Base-by-base conservation (phyloP, 495 filamentous ascomycete species). In the Xylaria intraflava region DNA sequence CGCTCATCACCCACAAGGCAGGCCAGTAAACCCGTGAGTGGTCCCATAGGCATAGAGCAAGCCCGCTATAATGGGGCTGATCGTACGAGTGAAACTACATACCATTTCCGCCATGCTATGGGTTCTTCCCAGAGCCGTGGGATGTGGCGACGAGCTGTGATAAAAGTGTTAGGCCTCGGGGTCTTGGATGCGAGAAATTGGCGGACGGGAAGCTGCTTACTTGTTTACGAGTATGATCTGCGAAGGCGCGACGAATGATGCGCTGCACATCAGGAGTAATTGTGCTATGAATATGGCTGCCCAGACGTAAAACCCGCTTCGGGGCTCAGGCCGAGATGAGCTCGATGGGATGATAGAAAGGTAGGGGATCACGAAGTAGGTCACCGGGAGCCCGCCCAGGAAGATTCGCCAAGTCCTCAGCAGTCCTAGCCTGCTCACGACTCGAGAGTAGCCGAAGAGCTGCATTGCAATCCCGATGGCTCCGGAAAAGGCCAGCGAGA, bases 141-240 rank as follows among this genome's bases (percentile, higher is more conserved):
- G 84, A 56, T 86, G 83, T 2, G 85, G 84, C 43, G 76, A 81
- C 66, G 47, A 6, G 24, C 47, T 49, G 22, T 40, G 7, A 22
- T 40, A 2, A 41, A 10, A 48, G 6, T 40, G 30, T 40, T 38
- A 40, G 24, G 20, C 12, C 9, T 20, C 5, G 9, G n/a, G n/a
- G n/a, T n/a, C n/a, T n/a, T n/a, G n/a, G n/a, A n/a, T n/a, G n/a
- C n/a, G n/a, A n/a, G n/a, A n/a, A n/a, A n/a, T n/a, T n/a, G n/a
- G n/a, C n/a, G n/a, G n/a, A n/a, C n/a, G n/a, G n/a, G n/a, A n/a
- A n/a, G n/a, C 24, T 8, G 40, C 78, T 42, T 77, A 80, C 63
- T 88, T 87, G 64, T 86, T 87, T 42, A 86, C 69, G 4, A 88
- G 72, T 57, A 88, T 86, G 17, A 81, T 78, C 0, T 78, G 77